Conservation (phyloP, 1,284 basidiomycete species). For the Porphyrellus sp. region DNA sequence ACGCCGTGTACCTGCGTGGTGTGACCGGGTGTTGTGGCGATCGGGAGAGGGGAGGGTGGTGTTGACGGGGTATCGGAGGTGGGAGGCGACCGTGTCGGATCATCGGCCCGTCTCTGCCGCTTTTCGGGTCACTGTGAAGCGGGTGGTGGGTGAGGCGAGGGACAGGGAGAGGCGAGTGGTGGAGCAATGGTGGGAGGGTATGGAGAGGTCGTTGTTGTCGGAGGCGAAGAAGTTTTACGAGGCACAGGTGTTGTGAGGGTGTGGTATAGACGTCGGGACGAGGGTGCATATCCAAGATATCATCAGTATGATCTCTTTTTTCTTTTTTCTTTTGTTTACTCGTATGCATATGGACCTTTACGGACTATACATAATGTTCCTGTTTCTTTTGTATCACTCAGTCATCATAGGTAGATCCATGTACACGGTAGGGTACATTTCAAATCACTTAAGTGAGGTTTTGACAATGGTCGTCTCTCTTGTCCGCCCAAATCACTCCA, state of each 20-base stretch:
- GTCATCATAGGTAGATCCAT: background rate
- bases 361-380: slow-evolving; percentile 5
- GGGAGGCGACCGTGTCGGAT: slow-evolving; percentile 82
- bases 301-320: background rate
- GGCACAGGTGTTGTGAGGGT: slow-evolving; percentile 30
- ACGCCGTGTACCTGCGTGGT: slow-evolving; percentile 89
- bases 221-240: slow-evolving; percentile 54
- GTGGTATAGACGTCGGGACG: background rate
- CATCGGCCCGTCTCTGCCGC: slow-evolving; percentile 85
- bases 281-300: slow-evolving; percentile 5
- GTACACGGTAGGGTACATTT: too few relatives aligned
- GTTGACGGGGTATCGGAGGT: slow-evolving; percentile 68
- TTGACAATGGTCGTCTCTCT: too few relatives aligned
- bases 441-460: too few relatives aligned
- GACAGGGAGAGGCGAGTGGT: slow-evolving; percentile 54
- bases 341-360: slow-evolving; percentile 3
- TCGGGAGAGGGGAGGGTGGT: slow-evolving; percentile 56
- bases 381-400: background rate
- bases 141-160: slow-evolving; percentile 58
- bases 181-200: slow-evolving; percentile 54
- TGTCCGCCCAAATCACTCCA: too few relatives aligned
- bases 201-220: slow-evolving; percentile 53
- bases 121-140: slow-evolving; percentile 73
- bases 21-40: slow-evolving; percentile 90
- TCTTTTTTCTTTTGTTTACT: background rate